These are phyloP conservation scores for Penicillium freii DNA, from an alignment of 2,329 filamentous ascomycete species.

Conservation along the genomic window DNA sequence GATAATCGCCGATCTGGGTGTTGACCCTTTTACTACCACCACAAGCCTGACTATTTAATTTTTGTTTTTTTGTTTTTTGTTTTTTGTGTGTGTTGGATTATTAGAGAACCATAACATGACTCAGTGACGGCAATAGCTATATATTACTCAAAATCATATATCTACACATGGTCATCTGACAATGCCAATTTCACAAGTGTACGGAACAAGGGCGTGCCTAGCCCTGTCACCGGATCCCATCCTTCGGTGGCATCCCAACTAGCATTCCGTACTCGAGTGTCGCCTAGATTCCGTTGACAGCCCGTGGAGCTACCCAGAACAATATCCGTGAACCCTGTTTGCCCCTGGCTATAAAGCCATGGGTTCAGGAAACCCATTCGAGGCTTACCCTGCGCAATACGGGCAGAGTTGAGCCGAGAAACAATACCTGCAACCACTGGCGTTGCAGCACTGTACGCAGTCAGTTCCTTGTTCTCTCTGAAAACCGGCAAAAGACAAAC, in stretches of 20 bases:
- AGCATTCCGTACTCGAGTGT: conserved; percentile 43
- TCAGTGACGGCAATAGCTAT: neutral
- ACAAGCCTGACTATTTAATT: neutral
- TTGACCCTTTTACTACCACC: neutral
- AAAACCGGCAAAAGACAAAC: conserved; percentile 19
- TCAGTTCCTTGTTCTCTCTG: conserved; percentile 11
- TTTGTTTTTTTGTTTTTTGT: neutral
- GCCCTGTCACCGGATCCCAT: conserved; percentile 53
- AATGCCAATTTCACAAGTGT: conserved; percentile 20
- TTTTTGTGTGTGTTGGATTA: neutral
- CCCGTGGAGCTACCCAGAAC: conserved; percentile 48
- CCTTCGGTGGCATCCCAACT: conserved; percentile 52
- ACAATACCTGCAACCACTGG: conserved; percentile 64
- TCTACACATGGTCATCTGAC: neutral
- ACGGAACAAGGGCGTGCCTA: conserved; percentile 36
- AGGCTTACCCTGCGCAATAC: conserved; percentile 54
- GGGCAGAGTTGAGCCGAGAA: conserved; percentile 62
- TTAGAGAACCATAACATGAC: neutral
- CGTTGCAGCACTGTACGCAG: conserved; percentile 50
- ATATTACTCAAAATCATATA: neutral
- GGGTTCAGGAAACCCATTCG: conserved; percentile 62
- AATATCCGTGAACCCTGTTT: conserved; percentile 50
- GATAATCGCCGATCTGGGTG: neutral
- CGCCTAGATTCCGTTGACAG: conserved; percentile 42
- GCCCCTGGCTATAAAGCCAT: conserved; percentile 54